Base-by-base conservation (phyloP, 1,139 yeast species). In the Debaryomyces singareniensis region DNA sequence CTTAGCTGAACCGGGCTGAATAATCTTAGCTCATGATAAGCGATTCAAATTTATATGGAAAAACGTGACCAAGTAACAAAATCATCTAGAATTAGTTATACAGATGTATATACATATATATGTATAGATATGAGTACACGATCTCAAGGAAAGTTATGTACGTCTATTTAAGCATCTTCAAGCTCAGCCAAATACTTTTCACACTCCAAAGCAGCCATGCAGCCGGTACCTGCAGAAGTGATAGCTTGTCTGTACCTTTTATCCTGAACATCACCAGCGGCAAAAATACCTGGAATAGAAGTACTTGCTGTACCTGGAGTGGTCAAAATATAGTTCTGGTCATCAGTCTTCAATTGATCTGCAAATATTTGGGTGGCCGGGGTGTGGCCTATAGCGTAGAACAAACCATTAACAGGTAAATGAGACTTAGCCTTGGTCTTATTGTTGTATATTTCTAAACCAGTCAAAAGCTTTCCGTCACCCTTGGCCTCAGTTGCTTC, bases 201-300 rank as follows among this genome's bases (percentile, higher is more conserved):
- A 51, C 93, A 86, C 53, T 91, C 98, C 42, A 91, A 73, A 39
- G 95, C 99, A 47, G 99, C 99, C 96, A 89, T 91, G 72, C 98
- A 91, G 40, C 99, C 99, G 42, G 96, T 75, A 53, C 98, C 99
- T 20, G 98, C 98, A 54, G 96, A 87, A 30, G 99, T 91, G 55
- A 91, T 86, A 36, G 99, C 99, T 68, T 91, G 99, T 78, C 98
- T 84, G 63, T 89, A 91, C 55, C 75, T 76, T 62, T 86, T 82
- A 60, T 91, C 99, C 63, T 91, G 98, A 31, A 91, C 98, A 58
- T 91, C 99, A 65, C 99, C 98, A 38, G 98, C 98, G 38, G 99
- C 99, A 48, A 81, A 91, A 39, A 91, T 84, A 56, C 96, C 97
- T 51, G 75, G 76, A 39, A 89, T 74, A n/a, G 93, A 78, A 29